Percentiles rank a stretch among this genome's conserved stretches.
phyloP scores from a whole-genome alignment of 768 basidiomycete genomes.

The Lyophyllum shimeji region DNA sequence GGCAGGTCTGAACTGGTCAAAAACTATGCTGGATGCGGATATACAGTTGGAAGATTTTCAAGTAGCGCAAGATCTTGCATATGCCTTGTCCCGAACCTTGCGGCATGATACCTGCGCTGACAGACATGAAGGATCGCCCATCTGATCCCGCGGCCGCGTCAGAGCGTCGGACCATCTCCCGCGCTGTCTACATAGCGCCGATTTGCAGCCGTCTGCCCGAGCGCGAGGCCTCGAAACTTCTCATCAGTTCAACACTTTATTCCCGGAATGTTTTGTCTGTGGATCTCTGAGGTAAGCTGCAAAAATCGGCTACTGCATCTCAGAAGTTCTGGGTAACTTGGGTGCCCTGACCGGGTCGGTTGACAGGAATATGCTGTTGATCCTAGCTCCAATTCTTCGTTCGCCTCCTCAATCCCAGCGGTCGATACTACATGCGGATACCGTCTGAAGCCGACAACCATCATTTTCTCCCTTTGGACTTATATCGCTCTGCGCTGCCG shows the following conservation, averaged over 20 bases:
- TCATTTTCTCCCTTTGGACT: not conserved
- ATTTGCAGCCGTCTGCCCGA: too few relatives aligned
- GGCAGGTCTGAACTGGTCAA: not conserved
- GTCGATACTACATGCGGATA: conserved; percentile 4
- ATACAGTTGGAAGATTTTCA: not conserved
- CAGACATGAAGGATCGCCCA: too few relatives aligned
- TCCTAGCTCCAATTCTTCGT: too few relatives aligned
- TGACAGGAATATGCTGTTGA: not conserved
- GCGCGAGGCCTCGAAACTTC: too few relatives aligned
- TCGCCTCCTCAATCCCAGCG: not conserved
- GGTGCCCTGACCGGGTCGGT: not conserved
- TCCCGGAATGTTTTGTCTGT: not conserved
- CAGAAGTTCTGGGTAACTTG: not conserved
- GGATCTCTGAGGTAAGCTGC: not conserved
- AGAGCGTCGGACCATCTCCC: too few relatives aligned
- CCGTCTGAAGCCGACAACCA: not conserved
- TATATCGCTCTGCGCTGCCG: not conserved
- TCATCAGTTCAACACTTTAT: too few relatives aligned
- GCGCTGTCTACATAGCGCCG: too few relatives aligned
- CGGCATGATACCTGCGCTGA: too few relatives aligned
- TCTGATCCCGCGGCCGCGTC: too few relatives aligned
- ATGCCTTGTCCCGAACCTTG: too few relatives aligned
- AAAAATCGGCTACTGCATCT: not conserved
- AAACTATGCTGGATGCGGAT: not conserved
- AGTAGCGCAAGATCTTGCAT: too few relatives aligned